Base-by-base conservation (phyloP, 2,329 filamentous ascomycete species). In the Chrysoporthe deuterocubensis region DNA sequence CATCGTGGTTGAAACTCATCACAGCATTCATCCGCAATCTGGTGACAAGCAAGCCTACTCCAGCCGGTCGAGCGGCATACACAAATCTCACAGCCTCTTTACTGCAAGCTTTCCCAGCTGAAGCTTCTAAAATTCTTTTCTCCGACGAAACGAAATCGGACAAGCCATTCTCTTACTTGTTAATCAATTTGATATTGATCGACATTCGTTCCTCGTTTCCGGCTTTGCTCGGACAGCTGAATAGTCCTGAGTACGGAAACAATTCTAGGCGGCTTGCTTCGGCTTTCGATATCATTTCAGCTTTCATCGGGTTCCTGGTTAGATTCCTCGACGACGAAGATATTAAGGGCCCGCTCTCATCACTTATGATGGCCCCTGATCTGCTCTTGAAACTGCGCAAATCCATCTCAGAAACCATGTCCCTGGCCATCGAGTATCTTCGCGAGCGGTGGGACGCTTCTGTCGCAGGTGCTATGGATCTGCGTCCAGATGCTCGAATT, bases 381-480 rank as follows among this genome's bases (percentile, higher is more conserved):
- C 83, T 84, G 34, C 82, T 92, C 37, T 79, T 92, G 16, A 88
- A 87, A 72, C 78, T 92, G 6, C 84, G 88, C 50, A 86, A 83
- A 62, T 81, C 84, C 65, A 83, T 92, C 62, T 82, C 85, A 0
- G 90, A 92, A 73, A 88, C 89, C 3, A 82, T 91, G 74, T 87
- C 87, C 0, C 77, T 89, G 1, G 84, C 85, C 0, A 83, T 89
- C 68, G 90, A 92, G 76, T 90, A 89, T 74, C 81, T 92, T 1
- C 85, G 89, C 52, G 90, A 92, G 73, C 80, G 89, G n/a, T 92
- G 88, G 87, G 90, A 92, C 73, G 87, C 87, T 4, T 85, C 86
- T 1, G 80, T 87, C n/a, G 85, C 88, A 3, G 89, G 88, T 13
- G 85, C 86, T 7, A 83, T 85, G 75, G 88, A 88, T 2, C 75